Percentiles rank a stretch among this genome's conserved stretches.
These are phyloP conservation scores for Mortierella sp. DNA, from an alignment of 371 early-diverging fungal species.

Conservation along the genomic window DNA sequence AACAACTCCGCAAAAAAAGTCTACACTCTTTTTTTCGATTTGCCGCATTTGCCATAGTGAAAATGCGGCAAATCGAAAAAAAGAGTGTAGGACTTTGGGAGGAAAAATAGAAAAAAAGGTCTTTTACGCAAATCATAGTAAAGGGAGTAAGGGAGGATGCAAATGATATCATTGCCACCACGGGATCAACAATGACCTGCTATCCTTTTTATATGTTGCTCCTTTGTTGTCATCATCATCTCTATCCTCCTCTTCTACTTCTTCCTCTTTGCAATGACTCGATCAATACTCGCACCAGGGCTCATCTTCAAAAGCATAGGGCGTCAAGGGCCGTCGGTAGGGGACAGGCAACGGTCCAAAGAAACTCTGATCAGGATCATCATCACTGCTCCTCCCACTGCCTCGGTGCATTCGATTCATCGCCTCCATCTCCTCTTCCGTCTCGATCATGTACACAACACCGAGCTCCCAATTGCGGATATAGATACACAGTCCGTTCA, in stretches of 20 bases:
- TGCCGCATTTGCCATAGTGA: no score
- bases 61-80: no score
- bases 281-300: slow-evolving; percentile 21
- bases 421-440: slow-evolving; percentile 34
- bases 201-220: no score
- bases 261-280: neutral
- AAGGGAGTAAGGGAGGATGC: no score
- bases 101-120: no score
- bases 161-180: no score
- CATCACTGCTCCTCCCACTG: neutral
- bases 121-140: no score
- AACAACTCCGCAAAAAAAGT: no score
- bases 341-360: slow-evolving; percentile 52
- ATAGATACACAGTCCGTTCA: slow-evolving; percentile 6
- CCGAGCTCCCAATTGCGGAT: slow-evolving; percentile 54
- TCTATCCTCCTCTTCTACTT: neutral
- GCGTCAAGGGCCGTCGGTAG: slow-evolving; percentile 37
- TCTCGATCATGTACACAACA: slow-evolving; percentile 37
- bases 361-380: slow-evolving; percentile 21
- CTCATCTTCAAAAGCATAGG: slow-evolving; percentile 20
- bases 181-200: no score
- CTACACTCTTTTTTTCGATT: no score
- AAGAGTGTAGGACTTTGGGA: no score
- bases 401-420: neutral
- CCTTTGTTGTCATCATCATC: neutral